Percentiles rank a stretch among this genome's conserved stretches.
Evolutionary conservation across 108 stramenopile species (phyloP).

Genomic region (Fragilaria radians): DNA sequence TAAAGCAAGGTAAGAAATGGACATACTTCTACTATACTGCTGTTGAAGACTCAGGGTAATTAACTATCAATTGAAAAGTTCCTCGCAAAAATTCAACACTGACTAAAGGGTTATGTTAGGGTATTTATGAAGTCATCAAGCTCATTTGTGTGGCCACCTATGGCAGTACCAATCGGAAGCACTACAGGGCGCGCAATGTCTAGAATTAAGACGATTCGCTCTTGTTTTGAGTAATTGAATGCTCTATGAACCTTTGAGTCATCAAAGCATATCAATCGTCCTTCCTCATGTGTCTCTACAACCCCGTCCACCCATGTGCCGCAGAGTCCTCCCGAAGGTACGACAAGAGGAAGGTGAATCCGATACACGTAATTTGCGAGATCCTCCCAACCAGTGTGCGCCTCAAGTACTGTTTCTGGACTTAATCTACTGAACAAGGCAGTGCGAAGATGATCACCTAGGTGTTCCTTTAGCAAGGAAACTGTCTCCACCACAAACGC

Average conservation of each 20-base stretch:
- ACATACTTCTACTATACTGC: too few relatives aligned
- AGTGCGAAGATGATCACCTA: constrained; percentile 68
- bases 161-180: constrained; percentile 80
- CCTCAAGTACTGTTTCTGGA: constrained; percentile 75
- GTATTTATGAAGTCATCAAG: constrained; percentile 80
- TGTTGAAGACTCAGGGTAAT: too few relatives aligned
- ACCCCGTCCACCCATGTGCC: constrained; percentile 96
- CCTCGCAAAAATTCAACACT: too few relatives aligned
- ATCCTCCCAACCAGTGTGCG: constrained; percentile 94
- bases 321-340: constrained; percentile 69
- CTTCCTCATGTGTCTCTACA: constrained; percentile 77
- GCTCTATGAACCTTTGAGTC: constrained; percentile 94
- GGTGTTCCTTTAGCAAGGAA: constrained; percentile 29
- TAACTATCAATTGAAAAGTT: too few relatives aligned
- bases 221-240: constrained; percentile 69
- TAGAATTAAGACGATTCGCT: constrained; percentile 88
- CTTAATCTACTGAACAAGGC: constrained; percentile 90
- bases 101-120: not conserved
- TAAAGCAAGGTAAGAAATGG: too few relatives aligned
- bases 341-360: constrained; percentile 84
- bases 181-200: constrained; percentile 79
- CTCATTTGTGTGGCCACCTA: constrained; percentile 89
- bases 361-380: constrained; percentile 94
- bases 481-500: constrained; percentile 71
- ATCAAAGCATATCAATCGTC: constrained; percentile 84